Base-by-base conservation (phyloP, 2,329 filamentous ascomycete species). In the Botryotinia narcissicola region DNA sequence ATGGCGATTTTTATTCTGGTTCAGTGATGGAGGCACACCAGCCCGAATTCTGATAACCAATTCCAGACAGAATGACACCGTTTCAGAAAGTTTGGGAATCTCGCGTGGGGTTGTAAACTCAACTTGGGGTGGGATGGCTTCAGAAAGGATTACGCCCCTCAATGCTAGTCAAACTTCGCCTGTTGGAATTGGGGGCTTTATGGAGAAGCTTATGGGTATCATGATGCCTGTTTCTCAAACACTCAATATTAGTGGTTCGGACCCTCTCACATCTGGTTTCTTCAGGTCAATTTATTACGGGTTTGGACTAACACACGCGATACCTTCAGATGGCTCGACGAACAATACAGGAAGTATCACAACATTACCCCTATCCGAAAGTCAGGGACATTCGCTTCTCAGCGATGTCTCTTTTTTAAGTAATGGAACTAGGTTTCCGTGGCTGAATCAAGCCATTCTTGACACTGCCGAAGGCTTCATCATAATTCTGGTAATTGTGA, bases 1-100 rank as follows among this genome's bases (percentile, higher is more conserved):
- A 64, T 99, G 96, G 97, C 90, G 95, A 57, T 92, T 94, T 75
- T 87, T 98, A 77, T 98, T 99, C 84, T 99, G 95, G 94, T 79
- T 82, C 62, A 81, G 80, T 67, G 81, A 81, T 75, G 80, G 80
- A 70, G 79, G 78, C 44, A 81, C 80, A 79, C 77, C 79, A 40
- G 40, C 44, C 5, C 48, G 60, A n/a, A 67, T 59, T n/a, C 25
- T 44, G 1, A 37, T 70, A 20, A 70, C 48, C 25, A 67, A 74
- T 35, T 16, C 74, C 32, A 71, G 54, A 20, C 73, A 61, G 46
- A 77, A 77, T 64, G 72, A 75, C 9, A 75, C 77, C 4, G 70
- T 73, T 9, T 74, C 66, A n/a, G 61, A 76, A 70, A 76, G 75
- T n/a, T 63, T 80, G 16, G 76, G 76, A 62, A 70, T 78, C 40